A percentile compares a stretch with the other conserved stretches of the same genome.
phyloP scores from a whole-genome alignment of 768 basidiomycete genomes.

The Suillus sp. region DNA sequence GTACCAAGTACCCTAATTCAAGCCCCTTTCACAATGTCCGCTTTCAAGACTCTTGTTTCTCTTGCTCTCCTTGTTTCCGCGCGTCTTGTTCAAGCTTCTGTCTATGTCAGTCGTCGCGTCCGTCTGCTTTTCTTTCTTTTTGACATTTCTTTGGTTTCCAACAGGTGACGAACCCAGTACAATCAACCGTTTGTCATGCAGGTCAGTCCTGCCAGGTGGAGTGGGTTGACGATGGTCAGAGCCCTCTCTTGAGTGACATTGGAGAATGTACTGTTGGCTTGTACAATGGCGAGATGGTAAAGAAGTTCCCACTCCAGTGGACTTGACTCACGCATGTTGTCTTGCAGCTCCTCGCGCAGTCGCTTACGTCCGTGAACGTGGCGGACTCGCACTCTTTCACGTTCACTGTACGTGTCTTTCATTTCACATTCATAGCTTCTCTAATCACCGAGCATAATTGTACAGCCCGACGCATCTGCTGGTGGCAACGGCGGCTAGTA shows the following conservation, averaged over 20 bases:
- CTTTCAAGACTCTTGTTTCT: conserved; percentile 16
- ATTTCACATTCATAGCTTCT: neutral
- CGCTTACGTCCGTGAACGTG: conserved; percentile 58
- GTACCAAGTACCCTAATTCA: conserved; percentile 9
- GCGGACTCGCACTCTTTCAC: conserved; percentile 45
- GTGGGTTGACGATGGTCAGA: conserved; percentile 66
- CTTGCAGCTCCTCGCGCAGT: conserved; percentile 57
- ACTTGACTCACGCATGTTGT: conserved; percentile 7
- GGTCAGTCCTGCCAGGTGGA: conserved; percentile 54
- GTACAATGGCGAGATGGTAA: conserved; percentile 57
- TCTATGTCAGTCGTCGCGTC: conserved; percentile 24
- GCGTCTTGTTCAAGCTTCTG: conserved; percentile 15
- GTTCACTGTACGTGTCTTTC: conserved; percentile 51
- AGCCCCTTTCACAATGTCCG: conserved; percentile 20
- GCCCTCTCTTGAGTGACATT: conserved; percentile 50
- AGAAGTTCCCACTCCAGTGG: conserved; percentile 17
- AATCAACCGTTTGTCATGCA: conserved; percentile 49
- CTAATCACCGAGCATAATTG: neutral
- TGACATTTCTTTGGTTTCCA: conserved; percentile 2
- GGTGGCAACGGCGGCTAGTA: conserved; percentile 63
- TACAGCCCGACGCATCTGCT: conserved; percentile 55
- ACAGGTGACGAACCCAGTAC: conserved; percentile 51
- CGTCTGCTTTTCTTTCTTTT: neutral
- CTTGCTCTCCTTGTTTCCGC: conserved; percentile 26
- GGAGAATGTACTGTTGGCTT: conserved; percentile 58